Conservation (phyloP, 1,284 basidiomycete genomes). For the Leccinum subrobustum region DNA sequence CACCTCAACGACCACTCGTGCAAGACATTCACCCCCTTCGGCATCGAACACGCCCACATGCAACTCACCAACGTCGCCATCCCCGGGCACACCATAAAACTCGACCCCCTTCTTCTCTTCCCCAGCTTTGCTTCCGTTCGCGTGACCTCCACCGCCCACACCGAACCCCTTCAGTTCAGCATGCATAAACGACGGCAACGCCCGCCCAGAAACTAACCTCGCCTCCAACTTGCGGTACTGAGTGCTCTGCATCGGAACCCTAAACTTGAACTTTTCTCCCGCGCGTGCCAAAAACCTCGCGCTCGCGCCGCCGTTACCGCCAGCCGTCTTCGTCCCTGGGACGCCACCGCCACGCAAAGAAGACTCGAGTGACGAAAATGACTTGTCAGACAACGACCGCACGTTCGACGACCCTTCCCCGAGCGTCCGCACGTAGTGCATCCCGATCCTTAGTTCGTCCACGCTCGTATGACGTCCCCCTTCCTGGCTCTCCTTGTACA, state of each 20-base stretch:
- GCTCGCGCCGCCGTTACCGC: not conserved
- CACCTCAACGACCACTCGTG: slow-evolving; percentile 57
- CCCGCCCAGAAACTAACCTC: slow-evolving; percentile 50
- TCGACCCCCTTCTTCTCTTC: slow-evolving; percentile 50
- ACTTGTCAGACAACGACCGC: slow-evolving; percentile 42
- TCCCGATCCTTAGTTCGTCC: slow-evolving; percentile 63
- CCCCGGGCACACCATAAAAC: slow-evolving; percentile 53
- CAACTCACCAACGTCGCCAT: slow-evolving; percentile 53
- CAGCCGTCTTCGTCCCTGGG: slow-evolving; percentile 25
- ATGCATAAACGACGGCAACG: slow-evolving; percentile 57
- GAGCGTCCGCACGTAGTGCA: slow-evolving; percentile 67
- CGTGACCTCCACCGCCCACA: not conserved
- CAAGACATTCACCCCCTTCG: slow-evolving; percentile 51
- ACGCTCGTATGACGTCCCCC: slow-evolving; percentile 37
- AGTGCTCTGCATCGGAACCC: slow-evolving; percentile 40
- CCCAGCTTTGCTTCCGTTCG: slow-evolving; percentile 8
- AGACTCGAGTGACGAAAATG: slow-evolving; percentile 61
- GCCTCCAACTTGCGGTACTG: slow-evolving; percentile 43
- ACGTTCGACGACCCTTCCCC: slow-evolving; percentile 52
- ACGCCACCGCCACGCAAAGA: slow-evolving; percentile 41
- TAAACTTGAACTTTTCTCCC: slow-evolving; percentile 63
- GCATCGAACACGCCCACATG: slow-evolving; percentile 56
- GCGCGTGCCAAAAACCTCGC: slow-evolving; percentile 49
- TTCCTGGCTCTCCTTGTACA: slow-evolving; percentile 40
- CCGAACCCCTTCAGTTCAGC: slow-evolving; percentile 47